A percentile compares a stretch with the other conserved stretches of the same genome.
Evolutionary conservation across 768 basidiomycete genomes (phyloP).

Genomic region (Russula earlei): DNA sequence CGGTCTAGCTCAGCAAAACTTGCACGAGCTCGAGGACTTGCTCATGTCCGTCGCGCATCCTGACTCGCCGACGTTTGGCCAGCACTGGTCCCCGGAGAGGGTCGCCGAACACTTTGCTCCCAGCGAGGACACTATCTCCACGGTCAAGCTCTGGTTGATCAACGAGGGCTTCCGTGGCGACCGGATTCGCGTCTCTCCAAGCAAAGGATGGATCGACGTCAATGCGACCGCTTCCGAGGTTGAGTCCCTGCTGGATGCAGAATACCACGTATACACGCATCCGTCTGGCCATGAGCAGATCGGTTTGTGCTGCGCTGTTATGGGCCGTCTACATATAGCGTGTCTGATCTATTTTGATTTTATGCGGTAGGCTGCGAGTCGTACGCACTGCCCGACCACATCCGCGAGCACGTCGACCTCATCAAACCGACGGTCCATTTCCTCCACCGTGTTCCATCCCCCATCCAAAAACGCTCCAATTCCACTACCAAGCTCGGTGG

Average conservation of each 20-base stretch:
- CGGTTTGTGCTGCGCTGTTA: constrained; percentile 21
- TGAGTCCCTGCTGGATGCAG: constrained; percentile 35
- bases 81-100: constrained; percentile 35
- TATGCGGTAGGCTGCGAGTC: constrained; percentile 28
- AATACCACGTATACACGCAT: constrained; percentile 35
- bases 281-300: constrained; percentile 31
- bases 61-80: constrained; percentile 35
- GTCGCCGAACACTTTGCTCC: constrained; percentile 37
- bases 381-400: constrained; percentile 34
- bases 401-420: constrained; percentile 33
- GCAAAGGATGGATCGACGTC: constrained; percentile 35
- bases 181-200: constrained; percentile 28
- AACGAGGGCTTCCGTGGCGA: constrained; percentile 29
- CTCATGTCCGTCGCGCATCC: constrained; percentile 38
- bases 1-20: constrained; percentile 36
- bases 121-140: constrained; percentile 27
- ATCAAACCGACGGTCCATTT: constrained; percentile 40
- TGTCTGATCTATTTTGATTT: not conserved
- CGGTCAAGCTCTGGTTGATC: constrained; percentile 34
- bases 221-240: constrained; percentile 36
- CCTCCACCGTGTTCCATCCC: constrained; percentile 17
- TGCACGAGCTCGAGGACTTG: constrained; percentile 32
- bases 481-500: constrained; percentile 18
- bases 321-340: not conserved
- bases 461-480: constrained; percentile 12